Evolutionary conservation across 2,329 filamentous ascomycete genomes (phyloP).

Genomic region (Pyrenophora seminiperda): DNA sequence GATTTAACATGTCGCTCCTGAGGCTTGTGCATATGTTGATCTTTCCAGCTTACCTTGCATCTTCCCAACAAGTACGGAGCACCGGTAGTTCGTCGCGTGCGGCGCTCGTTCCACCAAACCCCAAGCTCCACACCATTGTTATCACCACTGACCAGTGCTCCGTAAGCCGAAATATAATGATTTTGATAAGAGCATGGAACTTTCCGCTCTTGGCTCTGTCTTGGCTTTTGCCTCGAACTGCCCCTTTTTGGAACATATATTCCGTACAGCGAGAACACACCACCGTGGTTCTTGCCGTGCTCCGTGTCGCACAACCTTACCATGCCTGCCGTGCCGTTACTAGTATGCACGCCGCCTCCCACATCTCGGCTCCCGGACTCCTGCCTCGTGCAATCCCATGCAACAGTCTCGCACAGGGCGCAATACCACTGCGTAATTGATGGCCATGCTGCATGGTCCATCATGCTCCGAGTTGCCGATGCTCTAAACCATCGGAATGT

Average conservation of each 20-base stretch:
- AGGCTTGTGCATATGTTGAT: constrained; percentile 9
- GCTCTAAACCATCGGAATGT: background rate
- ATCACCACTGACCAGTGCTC: too few relatives aligned
- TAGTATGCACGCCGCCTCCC: constrained; percentile 8
- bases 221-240: too few relatives aligned
- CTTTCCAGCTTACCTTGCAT: constrained; percentile 13
- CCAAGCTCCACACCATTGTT: background rate
- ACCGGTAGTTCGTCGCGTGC: constrained; percentile 2
- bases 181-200: background rate
- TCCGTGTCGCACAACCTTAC: constrained; percentile 3
- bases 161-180: background rate
- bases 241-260: background rate
- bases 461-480: background rate
- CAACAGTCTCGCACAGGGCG: constrained; percentile 6
- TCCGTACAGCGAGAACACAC: background rate
- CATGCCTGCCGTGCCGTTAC: background rate
- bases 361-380: constrained; percentile 5
- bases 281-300: background rate
- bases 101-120: background rate
- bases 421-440: background rate
- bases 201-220: too few relatives aligned
- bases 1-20: background rate
- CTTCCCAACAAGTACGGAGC: constrained; percentile 1
- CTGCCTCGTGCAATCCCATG: constrained; percentile 15
- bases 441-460: background rate